These are phyloP conservation scores for Trichoderma orchidacearum DNA, from an alignment of 495 filamentous ascomycete species.

Conservation along the genomic window DNA sequence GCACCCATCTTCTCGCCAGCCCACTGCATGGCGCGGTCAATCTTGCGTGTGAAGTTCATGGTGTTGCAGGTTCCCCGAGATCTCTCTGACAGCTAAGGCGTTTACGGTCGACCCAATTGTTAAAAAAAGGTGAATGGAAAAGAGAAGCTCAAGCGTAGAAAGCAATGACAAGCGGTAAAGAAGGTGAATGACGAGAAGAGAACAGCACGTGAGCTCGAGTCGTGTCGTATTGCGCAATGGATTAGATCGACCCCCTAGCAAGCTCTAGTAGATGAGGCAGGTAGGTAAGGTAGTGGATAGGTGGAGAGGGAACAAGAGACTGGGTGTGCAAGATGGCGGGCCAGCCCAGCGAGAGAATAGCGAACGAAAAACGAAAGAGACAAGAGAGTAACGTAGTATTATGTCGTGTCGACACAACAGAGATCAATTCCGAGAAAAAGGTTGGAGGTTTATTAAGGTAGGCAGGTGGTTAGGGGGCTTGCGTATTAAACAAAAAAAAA, in stretches of 20 bases:
- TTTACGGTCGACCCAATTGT: too few relatives aligned
- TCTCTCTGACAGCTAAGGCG: too few relatives aligned
- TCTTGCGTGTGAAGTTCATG: constrained; percentile 94
- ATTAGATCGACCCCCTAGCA: neutral
- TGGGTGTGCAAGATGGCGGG: neutral
- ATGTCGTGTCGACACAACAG: neutral
- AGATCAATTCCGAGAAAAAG: neutral
- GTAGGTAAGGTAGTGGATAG: too few relatives aligned
- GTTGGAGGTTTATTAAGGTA: neutral
- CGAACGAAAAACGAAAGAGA: neutral
- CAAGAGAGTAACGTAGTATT: neutral
- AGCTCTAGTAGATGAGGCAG: neutral
- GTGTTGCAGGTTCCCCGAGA: too few relatives aligned
- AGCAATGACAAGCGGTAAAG: too few relatives aligned
- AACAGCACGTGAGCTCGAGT: neutral
- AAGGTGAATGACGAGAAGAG: neutral
- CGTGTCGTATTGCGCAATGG: neutral
- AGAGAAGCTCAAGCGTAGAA: too few relatives aligned
- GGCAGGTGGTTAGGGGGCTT: too few relatives aligned
- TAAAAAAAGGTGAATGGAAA: too few relatives aligned
- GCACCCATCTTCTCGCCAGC: constrained; percentile 93
- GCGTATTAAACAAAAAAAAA: too few relatives aligned
- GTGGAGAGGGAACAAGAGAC: neutral
- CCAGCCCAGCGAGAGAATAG: neutral
- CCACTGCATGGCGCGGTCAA: constrained; percentile 98